phyloP scores from a whole-genome alignment of 805 yeast species.

The Hyphopichia homilentoma region DNA sequence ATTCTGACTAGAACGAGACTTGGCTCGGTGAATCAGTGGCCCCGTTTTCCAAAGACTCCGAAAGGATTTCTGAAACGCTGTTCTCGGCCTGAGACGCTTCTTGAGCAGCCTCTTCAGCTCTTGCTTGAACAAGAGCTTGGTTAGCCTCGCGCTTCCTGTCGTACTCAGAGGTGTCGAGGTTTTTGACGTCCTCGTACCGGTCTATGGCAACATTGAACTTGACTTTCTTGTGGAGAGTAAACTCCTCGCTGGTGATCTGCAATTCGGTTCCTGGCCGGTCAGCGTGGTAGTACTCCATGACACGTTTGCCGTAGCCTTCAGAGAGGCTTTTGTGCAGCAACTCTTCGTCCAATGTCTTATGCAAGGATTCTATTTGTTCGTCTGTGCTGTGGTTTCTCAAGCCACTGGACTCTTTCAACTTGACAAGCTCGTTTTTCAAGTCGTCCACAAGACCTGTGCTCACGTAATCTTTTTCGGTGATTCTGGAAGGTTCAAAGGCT shows the following conservation, averaged over 20 bases:
- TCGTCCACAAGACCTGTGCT: conserved; percentile 14
- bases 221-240: conserved; percentile 5
- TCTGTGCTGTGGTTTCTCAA: conserved; percentile 1
- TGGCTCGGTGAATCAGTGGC: too few species aligned
- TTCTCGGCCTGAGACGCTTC: too few species aligned
- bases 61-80: too few species aligned
- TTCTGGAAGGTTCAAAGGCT: conserved; percentile 8
- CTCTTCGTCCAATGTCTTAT: conserved; percentile 10
- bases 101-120: too few species aligned
- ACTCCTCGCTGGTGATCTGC: conserved; percentile 11
- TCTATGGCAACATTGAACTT: conserved; percentile 14
- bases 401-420: conserved; percentile 4
- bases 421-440: conserved; percentile 21
- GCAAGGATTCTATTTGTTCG: conserved; percentile 4
- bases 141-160: conserved; percentile 6
- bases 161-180: conserved; percentile 16
- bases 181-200: conserved; percentile 19
- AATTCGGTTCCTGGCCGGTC: conserved; percentile 13
- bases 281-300: conserved; percentile 13
- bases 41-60: too few species aligned
- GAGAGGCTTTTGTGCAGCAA: conserved; percentile 12
- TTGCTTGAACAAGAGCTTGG: too few species aligned
- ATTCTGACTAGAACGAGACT: too few species aligned
- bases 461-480: conserved; percentile 7
- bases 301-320: conserved; percentile 9